Base-by-base conservation (phyloP, 2,329 filamentous ascomycete genomes). In the Ophiosphaerella herpotricha region DNA sequence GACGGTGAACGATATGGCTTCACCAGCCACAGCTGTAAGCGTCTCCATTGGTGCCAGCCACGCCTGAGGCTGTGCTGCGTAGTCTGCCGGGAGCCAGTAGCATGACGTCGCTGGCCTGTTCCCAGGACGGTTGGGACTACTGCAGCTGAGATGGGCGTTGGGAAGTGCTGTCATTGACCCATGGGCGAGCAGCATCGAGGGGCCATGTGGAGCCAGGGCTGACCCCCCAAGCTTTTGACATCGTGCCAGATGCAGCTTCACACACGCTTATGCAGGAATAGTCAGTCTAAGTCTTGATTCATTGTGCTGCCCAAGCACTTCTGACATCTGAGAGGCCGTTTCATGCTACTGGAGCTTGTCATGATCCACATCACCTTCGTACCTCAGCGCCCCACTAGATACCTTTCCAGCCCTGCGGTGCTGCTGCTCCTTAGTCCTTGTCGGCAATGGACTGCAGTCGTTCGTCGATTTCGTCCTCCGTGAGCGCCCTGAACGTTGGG, bases 391-490 rank as follows among this genome's bases (percentile, higher is more conserved):
- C 54, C 57, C 60, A 55, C 58, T 52, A 21, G 18, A 21, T 21
- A 46, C 55, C 47, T 48, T 52, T 54, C 58, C 58, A 61, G 54
- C 55, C 55, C 55, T 54, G 47, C 48, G 57, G 55, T 52, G 49
- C 43, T 52, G 33, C 32, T 50, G 33, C 32, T 50, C 66, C 73
- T 85, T 83, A 99, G 78, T 99, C 94, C 85, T 97, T 97, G 83
- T 99, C 94, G 51, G 91, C 91, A 75, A 99, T 99, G 48, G 93
- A 91, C 78, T 97, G 92, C 80, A 99, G 85, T 77, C 94, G 85
- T 78, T 97, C 94, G 70, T 99, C 94, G 75, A 99, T 97, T 84
- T 99, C 93, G 32, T 97, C 92, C 77, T 97, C 93, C 26, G 90
- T 96, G 75, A 99, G 82, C 64, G 87, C 88, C 74, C 92, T 86